phyloP scores from a whole-genome alignment of 495 filamentous ascomycete species.

The Xylaria acuta region DNA sequence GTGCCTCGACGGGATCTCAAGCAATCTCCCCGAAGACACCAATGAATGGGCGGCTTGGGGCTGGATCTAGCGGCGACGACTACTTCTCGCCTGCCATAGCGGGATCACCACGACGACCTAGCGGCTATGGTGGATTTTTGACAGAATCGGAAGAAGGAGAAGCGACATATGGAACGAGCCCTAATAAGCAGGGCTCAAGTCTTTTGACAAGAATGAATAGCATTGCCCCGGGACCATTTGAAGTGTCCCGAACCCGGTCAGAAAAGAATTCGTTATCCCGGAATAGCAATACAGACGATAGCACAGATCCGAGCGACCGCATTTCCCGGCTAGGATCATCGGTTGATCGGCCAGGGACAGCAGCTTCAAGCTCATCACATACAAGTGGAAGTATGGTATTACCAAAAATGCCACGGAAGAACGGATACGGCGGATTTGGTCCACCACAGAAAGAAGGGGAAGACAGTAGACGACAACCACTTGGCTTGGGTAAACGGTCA shows the following conservation, averaged over 20 bases:
- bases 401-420: conserved; percentile 51
- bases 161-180: conserved; percentile 40
- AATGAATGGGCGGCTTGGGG: conserved; percentile 43
- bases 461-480: conserved; percentile 43
- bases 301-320: conserved; percentile 35
- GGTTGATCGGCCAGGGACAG: conserved; percentile 45
- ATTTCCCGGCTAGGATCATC: conserved; percentile 36
- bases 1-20: conserved; percentile 62
- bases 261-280: conserved; percentile 35
- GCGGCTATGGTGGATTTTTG: conserved; percentile 49
- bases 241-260: conserved; percentile 43
- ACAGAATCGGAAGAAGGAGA: conserved; percentile 55
- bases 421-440: conserved; percentile 59
- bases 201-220: conserved; percentile 66
- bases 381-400: conserved; percentile 42
- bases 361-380: conserved; percentile 50
- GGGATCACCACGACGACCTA: conserved; percentile 46
- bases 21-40: conserved; percentile 64
- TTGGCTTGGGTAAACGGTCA: conserved; percentile 53
- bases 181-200: conserved; percentile 55
- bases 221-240: conserved; percentile 73
- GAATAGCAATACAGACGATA: conserved; percentile 31
- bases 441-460: conserved; percentile 42
- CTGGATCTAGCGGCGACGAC: conserved; percentile 43
- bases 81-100: conserved; percentile 45